These are phyloP conservation scores for Irpex sp. DNA, from an alignment of 1,284 basidiomycete genomes.

Conservation along the genomic window DNA sequence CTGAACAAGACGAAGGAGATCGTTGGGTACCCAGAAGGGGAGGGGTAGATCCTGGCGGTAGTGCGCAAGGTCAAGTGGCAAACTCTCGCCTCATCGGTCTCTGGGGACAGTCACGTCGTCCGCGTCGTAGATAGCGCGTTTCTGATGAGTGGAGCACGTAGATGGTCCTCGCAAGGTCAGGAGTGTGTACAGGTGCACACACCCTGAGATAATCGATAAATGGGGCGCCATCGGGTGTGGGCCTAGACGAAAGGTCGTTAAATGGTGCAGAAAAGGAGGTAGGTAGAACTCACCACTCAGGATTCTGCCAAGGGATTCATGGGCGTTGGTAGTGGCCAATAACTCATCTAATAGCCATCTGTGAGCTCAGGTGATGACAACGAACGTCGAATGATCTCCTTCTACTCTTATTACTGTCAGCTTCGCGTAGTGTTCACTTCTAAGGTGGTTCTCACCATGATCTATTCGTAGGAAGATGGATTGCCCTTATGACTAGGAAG, in stretches of 20 bases:
- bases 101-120: not conserved
- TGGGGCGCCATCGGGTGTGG: not conserved
- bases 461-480: too few relatives aligned
- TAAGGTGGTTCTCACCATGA: too few relatives aligned
- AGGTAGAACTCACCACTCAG: not conserved
- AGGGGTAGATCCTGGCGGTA: not conserved
- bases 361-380: too few relatives aligned
- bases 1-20: not conserved
- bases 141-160: not conserved
- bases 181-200: not conserved
- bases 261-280: not conserved
- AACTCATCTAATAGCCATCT: not conserved
- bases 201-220: not conserved
- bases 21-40: not conserved
- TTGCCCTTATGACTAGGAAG: too few relatives aligned
- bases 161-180: not conserved
- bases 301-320: not conserved
- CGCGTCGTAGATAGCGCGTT: not conserved
- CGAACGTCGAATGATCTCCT: too few relatives aligned
- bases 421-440: too few relatives aligned
- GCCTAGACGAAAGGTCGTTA: not conserved
- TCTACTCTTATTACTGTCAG: too few relatives aligned
- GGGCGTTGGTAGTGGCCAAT: not conserved
- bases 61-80: not conserved
- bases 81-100: not conserved